Conservation (phyloP, 139 green algal genomes). For the Auxenochlorella pyrenoidosa region DNA sequence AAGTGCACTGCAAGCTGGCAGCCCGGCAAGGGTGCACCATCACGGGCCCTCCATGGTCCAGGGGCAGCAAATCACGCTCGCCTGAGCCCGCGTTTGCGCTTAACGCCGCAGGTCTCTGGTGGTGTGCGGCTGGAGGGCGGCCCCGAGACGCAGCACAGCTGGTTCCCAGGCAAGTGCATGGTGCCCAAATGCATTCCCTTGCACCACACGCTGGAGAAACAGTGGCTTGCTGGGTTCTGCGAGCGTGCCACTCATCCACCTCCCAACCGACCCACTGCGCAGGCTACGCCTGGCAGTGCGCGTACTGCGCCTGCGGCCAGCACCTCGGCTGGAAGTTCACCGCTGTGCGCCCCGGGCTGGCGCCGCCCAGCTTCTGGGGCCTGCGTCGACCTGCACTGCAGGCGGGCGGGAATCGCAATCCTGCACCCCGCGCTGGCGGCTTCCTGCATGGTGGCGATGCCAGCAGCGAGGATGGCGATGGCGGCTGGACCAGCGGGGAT, state of each 20-base stretch:
- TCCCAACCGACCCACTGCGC: background rate
- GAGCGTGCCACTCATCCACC: background rate
- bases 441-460: background rate
- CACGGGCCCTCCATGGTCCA: no score
- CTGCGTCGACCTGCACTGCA: conserved; percentile 33
- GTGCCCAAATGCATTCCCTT: background rate
- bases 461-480: conserved; percentile 24
- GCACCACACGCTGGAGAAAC: background rate
- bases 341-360: conserved; percentile 6
- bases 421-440: background rate
- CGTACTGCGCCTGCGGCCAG: conserved; percentile 53
- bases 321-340: conserved; percentile 58
- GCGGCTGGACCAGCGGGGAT: conserved; percentile 16
- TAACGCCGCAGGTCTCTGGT: background rate
- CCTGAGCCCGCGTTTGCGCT: background rate
- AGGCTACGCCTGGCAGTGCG: conserved; percentile 68
- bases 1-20: no score
- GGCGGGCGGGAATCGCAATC: background rate
- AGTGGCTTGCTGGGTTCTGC: background rate
- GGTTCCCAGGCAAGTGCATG: conserved; percentile 50
- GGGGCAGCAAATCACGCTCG: no score
- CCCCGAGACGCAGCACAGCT: conserved; percentile 61
- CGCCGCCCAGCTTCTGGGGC: conserved; percentile 42
- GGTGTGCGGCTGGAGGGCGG: conserved; percentile 40
- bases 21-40: background rate